Evolutionary conservation across 345 rosid species (phyloP).

Genomic region (Lepidium aucheri): DNA sequence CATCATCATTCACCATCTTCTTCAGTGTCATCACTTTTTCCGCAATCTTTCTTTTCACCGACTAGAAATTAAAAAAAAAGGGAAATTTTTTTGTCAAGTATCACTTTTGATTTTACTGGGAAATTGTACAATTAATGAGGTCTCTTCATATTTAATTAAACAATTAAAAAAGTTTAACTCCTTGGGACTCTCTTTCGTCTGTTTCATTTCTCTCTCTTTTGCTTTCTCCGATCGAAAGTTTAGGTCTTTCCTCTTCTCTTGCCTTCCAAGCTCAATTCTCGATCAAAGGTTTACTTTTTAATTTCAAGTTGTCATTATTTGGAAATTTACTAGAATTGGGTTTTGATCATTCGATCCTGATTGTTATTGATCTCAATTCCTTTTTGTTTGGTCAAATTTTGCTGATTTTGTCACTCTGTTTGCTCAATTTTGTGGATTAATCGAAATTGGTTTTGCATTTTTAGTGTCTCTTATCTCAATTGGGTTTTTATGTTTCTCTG

Average conservation of each 20-base stretch:
- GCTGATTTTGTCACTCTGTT: constrained; percentile 1
- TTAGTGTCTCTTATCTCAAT: constrained; percentile 11
- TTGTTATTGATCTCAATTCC: neutral
- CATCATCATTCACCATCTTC: neutral
- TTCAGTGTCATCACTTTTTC: constrained; percentile 18
- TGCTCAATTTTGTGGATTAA: neutral
- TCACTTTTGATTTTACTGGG: constrained; percentile 4
- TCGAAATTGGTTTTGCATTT: neutral
- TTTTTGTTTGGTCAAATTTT: neutral
- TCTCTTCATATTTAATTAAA: neutral
- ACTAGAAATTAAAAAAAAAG: neutral
- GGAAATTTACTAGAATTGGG: neutral
- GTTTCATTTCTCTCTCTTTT: constrained; percentile 1
- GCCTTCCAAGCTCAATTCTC: neutral
- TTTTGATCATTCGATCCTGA: neutral
- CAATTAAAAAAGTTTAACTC: neutral
- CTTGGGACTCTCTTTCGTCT: constrained; percentile 11
- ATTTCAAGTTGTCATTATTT: neutral
- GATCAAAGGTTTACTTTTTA: constrained; percentile 11
- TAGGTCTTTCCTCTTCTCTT: constrained; percentile 12
- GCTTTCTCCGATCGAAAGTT: neutral
- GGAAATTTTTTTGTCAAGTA: neutral
- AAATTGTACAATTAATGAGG: constrained; percentile 6
- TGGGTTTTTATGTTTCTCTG: constrained; percentile 16
- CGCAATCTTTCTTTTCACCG: constrained; percentile 6